Percentiles rank a stretch among this genome's conserved stretches.
These are phyloP conservation scores for Cryphonectria radicalis DNA, from an alignment of 2,329 filamentous ascomycete species.

Conservation along the genomic window DNA sequence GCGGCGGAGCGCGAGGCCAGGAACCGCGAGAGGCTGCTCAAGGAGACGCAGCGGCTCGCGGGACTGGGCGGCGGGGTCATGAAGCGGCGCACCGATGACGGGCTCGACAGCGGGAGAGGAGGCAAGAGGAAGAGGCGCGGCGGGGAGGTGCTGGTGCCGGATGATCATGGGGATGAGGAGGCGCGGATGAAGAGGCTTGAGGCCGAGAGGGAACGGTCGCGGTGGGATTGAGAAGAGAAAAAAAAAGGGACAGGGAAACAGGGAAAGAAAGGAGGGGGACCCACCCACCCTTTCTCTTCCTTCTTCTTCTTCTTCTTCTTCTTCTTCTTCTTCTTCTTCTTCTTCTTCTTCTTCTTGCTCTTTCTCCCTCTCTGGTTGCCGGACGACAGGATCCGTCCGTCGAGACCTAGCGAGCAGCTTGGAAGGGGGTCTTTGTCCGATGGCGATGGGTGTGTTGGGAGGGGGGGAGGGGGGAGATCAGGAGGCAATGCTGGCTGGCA, in stretches of 20 bases:
- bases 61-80: conserved; percentile 46
- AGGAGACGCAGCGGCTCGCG: conserved; percentile 70
- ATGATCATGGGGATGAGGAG: conserved; percentile 51
- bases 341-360: neutral
- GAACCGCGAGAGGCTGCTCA: conserved; percentile 67
- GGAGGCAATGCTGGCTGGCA: too few relatives aligned
- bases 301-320: neutral
- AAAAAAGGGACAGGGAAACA: too few relatives aligned
- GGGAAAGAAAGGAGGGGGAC: neutral
- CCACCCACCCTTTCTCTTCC: neutral
- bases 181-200: conserved; percentile 60
- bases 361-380: neutral
- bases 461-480: too few relatives aligned
- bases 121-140: conserved; percentile 48
- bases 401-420: too few relatives aligned
- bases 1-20: conserved; percentile 71
- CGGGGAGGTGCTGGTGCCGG: conserved; percentile 44
- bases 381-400: too few relatives aligned
- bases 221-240: conserved; percentile 47
- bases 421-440: too few relatives aligned
- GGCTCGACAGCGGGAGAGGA: conserved; percentile 38
- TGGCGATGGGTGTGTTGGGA: too few relatives aligned
- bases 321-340: too few relatives aligned
- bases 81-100: conserved; percentile 57
- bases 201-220: conserved; percentile 60